Conservation (phyloP, 2,329 filamentous ascomycete species). For the Macrophomina phaseolina region DNA sequence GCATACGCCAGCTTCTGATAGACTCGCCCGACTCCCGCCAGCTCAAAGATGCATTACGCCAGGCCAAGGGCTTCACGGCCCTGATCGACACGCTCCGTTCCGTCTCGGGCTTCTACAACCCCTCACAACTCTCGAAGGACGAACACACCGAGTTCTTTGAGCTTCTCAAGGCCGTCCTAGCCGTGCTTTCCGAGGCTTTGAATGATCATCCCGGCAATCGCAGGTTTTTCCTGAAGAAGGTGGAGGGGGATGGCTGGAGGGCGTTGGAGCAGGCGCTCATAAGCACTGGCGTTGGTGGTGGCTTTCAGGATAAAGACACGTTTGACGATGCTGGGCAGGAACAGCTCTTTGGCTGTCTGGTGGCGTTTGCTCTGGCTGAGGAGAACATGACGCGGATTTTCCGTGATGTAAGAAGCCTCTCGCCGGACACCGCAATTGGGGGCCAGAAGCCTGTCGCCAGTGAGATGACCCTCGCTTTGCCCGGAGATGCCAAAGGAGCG, state of each 20-base stretch:
- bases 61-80: conserved; percentile 77
- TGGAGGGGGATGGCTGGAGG: conserved; percentile 79
- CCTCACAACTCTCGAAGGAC: conserved; percentile 63
- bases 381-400: conserved; percentile 75
- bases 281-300: conserved; percentile 61
- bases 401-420: conserved; percentile 42
- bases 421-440: conserved; percentile 27
- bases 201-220: conserved; percentile 83
- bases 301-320: conserved; percentile 37
- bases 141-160: conserved; percentile 71
- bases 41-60: conserved; percentile 81
- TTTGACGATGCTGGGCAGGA: conserved; percentile 57
- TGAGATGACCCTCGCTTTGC: background rate
- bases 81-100: conserved; percentile 72
- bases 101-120: conserved; percentile 78
- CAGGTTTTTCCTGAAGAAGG: conserved; percentile 79
- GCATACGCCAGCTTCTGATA: conserved; percentile 69
- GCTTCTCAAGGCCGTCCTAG: conserved; percentile 73
- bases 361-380: conserved; percentile 82
- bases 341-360: conserved; percentile 80
- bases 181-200: conserved; percentile 76
- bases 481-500: background rate
- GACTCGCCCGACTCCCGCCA: conserved; percentile 56
- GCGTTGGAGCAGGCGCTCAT: conserved; percentile 75
- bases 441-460: conserved; percentile 33